Conservation (phyloP, 768 basidiomycete species). For the Multifurca ochricompacta region DNA sequence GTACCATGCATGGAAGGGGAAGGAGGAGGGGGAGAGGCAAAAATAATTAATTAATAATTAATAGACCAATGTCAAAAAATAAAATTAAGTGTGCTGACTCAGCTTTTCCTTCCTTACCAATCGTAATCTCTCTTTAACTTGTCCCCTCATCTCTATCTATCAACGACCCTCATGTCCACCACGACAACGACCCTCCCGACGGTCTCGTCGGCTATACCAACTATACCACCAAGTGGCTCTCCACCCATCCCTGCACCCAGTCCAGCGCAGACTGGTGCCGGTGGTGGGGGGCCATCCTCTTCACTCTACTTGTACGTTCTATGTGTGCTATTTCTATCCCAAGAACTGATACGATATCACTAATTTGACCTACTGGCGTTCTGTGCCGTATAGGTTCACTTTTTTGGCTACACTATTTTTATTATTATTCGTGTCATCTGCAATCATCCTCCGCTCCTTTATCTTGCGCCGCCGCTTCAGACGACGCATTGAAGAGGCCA, state of each 20-base stretch:
- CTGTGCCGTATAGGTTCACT: constrained; percentile 41
- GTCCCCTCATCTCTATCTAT: neutral
- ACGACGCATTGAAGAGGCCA: constrained; percentile 43
- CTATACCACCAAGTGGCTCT: neutral
- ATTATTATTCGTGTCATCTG: constrained; percentile 55
- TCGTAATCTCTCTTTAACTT: neutral
- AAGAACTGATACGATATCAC: too few species aligned
- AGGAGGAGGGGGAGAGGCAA: too few species aligned
- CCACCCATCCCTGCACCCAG: neutral
- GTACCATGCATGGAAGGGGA: too few species aligned
- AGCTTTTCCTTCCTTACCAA: neutral
- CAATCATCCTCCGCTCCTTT: constrained; percentile 57
- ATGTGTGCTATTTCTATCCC: too few species aligned
- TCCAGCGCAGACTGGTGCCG: neutral
- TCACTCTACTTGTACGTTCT: constrained; percentile 22
- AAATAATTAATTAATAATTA: too few species aligned
- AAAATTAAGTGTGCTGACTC: too few species aligned
- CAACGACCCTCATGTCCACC: constrained; percentile 11
- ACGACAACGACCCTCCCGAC: neutral
- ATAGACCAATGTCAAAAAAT: too few species aligned
- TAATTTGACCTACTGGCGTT: neutral
- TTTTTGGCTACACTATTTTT: constrained; percentile 67
- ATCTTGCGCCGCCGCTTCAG: constrained; percentile 52
- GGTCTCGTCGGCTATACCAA: too few species aligned
- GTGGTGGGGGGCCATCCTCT: constrained; percentile 16